These are phyloP conservation scores for Eutrema yunnanense DNA, from an alignment of 345 rosid genomes.

Conservation along the genomic window DNA sequence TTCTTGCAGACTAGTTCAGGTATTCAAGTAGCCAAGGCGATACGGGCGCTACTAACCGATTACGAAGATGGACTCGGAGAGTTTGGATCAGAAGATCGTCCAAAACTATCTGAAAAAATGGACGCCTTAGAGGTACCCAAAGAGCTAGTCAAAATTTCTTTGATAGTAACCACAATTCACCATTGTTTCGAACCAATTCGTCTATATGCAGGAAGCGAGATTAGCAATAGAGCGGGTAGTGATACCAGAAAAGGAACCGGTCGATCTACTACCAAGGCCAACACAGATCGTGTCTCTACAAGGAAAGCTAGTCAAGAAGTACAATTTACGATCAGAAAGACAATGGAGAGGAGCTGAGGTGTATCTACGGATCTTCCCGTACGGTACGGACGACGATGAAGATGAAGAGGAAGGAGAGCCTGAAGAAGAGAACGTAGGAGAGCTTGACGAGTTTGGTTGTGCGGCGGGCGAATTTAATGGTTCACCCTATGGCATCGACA, in stretches of 20 bases:
- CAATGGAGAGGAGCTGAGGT: constrained; percentile 44
- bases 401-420: constrained; percentile 29
- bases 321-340: constrained; percentile 51
- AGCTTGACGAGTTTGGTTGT: constrained; percentile 15
- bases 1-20: constrained; percentile 68
- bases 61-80: constrained; percentile 42
- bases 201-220: constrained; percentile 62
- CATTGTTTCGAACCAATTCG: not conserved
- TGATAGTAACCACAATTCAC: not conserved
- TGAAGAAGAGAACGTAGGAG: constrained; percentile 30
- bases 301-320: constrained; percentile 51
- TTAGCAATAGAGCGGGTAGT: constrained; percentile 73
- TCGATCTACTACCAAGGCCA: constrained; percentile 68
- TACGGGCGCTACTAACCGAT: constrained; percentile 48
- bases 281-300: constrained; percentile 51
- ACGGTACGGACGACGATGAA: constrained; percentile 16
- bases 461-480: constrained; percentile 4
- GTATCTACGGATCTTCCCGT: constrained; percentile 56
- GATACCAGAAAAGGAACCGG: constrained; percentile 59
- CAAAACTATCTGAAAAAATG: constrained; percentile 50
- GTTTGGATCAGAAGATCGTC: constrained; percentile 41
- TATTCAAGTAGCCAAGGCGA: constrained; percentile 65
- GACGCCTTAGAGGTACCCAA: constrained; percentile 73
- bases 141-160: not conserved
- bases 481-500: constrained; percentile 11